Base-by-base conservation (phyloP, 2,329 filamentous ascomycete genomes). In the Phyllosticta capitalensis region DNA sequence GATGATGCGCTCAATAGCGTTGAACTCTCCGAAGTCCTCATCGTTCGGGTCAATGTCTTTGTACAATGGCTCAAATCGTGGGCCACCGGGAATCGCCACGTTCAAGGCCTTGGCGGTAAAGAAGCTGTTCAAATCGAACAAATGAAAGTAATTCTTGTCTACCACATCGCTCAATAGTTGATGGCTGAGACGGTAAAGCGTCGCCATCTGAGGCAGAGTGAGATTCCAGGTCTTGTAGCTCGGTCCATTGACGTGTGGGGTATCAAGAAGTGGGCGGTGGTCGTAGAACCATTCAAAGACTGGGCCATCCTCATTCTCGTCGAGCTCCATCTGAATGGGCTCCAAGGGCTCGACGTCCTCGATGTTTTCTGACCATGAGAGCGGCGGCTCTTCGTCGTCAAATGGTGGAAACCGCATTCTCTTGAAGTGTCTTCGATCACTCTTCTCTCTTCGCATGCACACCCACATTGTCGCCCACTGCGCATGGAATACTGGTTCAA, bases 401-500 rank as follows among this genome's bases (percentile, higher is more conserved):
- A 99, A 99, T 0, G 95, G 95, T 19, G 94, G 94, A 68, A 99
- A 99, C 66, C 95, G 86, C 94, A 99, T 99, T 64, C 94, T 86
- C 79, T 99, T 99, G 81, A 99, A 99, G 67, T 97, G 84, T 70
- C 92, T 81, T 74, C 94, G 81, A 69, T 99, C 94, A 70, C 91
- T 94, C 81, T 99, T 99, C 72, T 99, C 94, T 67, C 95, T 88
- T 67, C 94, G 86, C 94, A 99, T 99, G 52, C 89, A 90, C 24
- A 95, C 87, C 94, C 94, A 99, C 94, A 99, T 99, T 58, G 92
- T 95, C 12, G 94, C 94, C 94, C 94, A 99, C 73, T 99, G 94
- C 60, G 94, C 94, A 71, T 96, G 92, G 74, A 95, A 99, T 3
- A 99, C 89, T 0, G 94, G 94, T 71, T 97, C 94, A 68, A 99